Base-by-base conservation (phyloP, 768 basidiomycete genomes). In the Mycena belliarum region DNA sequence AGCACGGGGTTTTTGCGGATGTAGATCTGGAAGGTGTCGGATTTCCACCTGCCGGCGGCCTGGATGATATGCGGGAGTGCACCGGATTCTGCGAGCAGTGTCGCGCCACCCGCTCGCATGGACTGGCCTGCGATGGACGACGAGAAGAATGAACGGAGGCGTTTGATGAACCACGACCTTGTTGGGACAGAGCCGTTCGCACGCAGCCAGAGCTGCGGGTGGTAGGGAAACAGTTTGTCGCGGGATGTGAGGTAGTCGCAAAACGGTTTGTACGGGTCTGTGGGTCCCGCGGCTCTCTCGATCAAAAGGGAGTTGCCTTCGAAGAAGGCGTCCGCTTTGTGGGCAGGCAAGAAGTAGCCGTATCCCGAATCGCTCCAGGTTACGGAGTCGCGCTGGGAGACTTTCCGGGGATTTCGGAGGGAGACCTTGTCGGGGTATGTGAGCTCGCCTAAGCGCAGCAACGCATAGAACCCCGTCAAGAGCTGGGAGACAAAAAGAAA, bases 61-160 rank as follows among this genome's bases (percentile, higher is more conserved):
- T 76, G 76, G 41, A 80, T 79, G 23, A 64, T 32, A 32, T 65
- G 47, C 1, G 69, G 66, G 0, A 72, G 46, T 1, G 67, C 61
- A 0, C 77, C 75, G 0, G 55, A 26, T 18, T 61, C 58, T 0
- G 79, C 78, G 3, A 76, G 65, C 11, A 48, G 63, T 4, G 79
- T 81, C 0, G 79, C 76, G 7, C 79, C 76, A 0, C 79, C 77
- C 9, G 77, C 65, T 18, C 72, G 73, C 52, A 78, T 43, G 2
- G 74, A 78, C 37, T 78, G 75, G 5, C 76, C 77, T 0, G 63
- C 63, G 16, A 71, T 55, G 6, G 49, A 18, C 16, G 42, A 7
- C 0, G 66, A 64, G 38, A 76, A 72, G 32, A 67, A 54, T 0
- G 12, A 7, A 2, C 55, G 64, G 0, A 80, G 55, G 3, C 70